Evolutionary conservation across 2,329 filamentous ascomycete species (phyloP), one percentile per base, ranked within the genome.

Genomic region (Colletotrichum karsti): DNA sequence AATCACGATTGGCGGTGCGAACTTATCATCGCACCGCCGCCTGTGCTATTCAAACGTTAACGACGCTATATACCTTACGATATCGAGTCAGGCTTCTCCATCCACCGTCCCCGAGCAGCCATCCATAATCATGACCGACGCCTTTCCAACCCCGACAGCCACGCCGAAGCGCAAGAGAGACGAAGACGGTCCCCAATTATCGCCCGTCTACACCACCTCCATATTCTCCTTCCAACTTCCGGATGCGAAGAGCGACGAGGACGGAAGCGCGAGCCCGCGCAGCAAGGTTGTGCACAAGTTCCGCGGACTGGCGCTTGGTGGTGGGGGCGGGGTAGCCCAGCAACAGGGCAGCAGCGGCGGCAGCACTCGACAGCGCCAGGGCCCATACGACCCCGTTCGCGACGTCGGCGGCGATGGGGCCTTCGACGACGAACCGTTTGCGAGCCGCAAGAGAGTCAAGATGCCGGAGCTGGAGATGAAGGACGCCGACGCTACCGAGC

Each of bases 281-380:
- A 83, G 84, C 44, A 83, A 77, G 60, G 85, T 89, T 42, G 84
- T 83, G 41, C 83, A 85, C 73, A 81, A 81, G 72, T 88, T 89
- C 76, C 80, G 81, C 56, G 83, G 85, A 63, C 80, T 89, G 56
- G 82, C 79, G 13, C 76, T 89, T 61, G 74, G 55, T 67, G 64
- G 69, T 58, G 84, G 83, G 80, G 84, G 81, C 77, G 84, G 83
- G 81, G 83, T 76, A 74, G 72, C 72, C 68, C 72, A 70, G 58
- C 63, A 67, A 57, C 68, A 70, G 66, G 59, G 64, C 50, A 62
- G 41, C 57, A 63, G 35, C 13, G 54, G 22, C 57, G 62, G 35
- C 13, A 56, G 22, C n/a, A n/a, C 51, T 41, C 67, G 44, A 57
- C 71, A 61, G 35, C 44, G 26, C 37, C 62, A 54, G 58, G 63